A percentile compares a stretch with the other conserved stretches of the same genome.
phyloP scores from a whole-genome alignment of 1,139 yeast species.

The Chernovozyma aurita region DNA sequence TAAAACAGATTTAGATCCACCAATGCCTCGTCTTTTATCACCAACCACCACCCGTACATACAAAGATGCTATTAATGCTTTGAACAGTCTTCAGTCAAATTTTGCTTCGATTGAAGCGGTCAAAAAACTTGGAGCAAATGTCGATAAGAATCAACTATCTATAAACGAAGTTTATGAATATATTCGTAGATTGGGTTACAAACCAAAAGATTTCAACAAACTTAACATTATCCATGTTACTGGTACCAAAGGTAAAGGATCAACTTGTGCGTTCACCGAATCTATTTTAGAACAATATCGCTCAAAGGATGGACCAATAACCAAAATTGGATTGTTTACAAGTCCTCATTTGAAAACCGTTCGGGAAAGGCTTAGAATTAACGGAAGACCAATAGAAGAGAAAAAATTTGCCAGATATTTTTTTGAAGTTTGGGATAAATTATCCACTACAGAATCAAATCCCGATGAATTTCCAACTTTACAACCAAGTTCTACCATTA shows the following conservation, averaged over 20 bases:
- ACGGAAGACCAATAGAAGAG: conserved; percentile 82
- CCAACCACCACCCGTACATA: conserved; percentile 24
- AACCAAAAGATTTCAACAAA: conserved; percentile 61
- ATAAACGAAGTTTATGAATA: conserved; percentile 89
- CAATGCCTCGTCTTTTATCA: conserved; percentile 15
- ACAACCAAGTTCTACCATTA: conserved; percentile 55
- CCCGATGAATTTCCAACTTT: conserved; percentile 63
- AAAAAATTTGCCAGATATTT: conserved; percentile 80
- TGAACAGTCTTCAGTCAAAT: conserved; percentile 87
- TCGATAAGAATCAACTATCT: conserved; percentile 62
- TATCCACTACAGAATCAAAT: conserved; percentile 58
- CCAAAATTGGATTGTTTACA: conserved; percentile 82
- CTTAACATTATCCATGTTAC: conserved; percentile 87
- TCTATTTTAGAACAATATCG: conserved; percentile 68
- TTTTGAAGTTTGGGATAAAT: conserved; percentile 87
- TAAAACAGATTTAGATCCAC: not conserved
- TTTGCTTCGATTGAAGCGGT: conserved; percentile 85
- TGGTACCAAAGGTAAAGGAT: conserved; percentile 98
- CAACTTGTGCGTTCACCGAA: conserved; percentile 92
- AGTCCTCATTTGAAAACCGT: conserved; percentile 95
- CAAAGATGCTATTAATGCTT: conserved; percentile 75
- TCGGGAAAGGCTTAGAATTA: conserved; percentile 83
- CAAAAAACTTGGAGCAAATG: conserved; percentile 59
- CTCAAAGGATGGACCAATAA: conserved; percentile 19
- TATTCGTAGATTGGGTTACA: conserved; percentile 82